Conservation (phyloP, 2,329 filamentous ascomycete species). For the Lojkania enalia region DNA sequence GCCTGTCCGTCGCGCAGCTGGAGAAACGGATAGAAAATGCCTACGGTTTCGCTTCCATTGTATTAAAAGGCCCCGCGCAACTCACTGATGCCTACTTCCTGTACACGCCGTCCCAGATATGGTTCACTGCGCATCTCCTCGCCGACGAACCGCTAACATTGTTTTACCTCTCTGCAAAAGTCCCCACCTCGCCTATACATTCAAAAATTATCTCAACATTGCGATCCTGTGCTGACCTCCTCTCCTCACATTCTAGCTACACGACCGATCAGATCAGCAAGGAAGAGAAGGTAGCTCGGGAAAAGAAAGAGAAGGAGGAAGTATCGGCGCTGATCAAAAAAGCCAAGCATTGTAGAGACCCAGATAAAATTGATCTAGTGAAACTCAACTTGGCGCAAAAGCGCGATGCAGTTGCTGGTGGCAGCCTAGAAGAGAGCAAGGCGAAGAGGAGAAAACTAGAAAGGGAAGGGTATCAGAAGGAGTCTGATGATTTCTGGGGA, state of each 20-base stretch:
- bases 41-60: conserved; percentile 67
- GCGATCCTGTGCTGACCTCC: conserved; percentile 44
- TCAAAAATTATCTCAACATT: conserved; percentile 46
- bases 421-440: conserved; percentile 46
- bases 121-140: conserved; percentile 77
- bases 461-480: conserved; percentile 49
- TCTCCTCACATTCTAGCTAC: conserved; percentile 37
- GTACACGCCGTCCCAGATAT: conserved; percentile 92
- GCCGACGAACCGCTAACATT: conserved; percentile 67
- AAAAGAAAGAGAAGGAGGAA: conserved; percentile 57
- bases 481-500: conserved; percentile 53
- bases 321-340: conserved; percentile 61
- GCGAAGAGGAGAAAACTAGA: conserved; percentile 51
- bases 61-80: conserved; percentile 67
- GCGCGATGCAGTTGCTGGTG: conserved; percentile 42
- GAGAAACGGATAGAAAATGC: conserved; percentile 60
- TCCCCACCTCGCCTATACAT: conserved; percentile 27
- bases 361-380: conserved; percentile 72
- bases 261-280: conserved; percentile 15
- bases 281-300: conserved; percentile 35
- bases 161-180: conserved; percentile 53
- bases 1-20: conserved; percentile 25
- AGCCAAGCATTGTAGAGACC: conserved; percentile 73
- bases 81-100: conserved; percentile 97
- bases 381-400: conserved; percentile 67